A percentile compares a stretch with the other conserved stretches of the same genome.
Evolutionary conservation across 306 rosid species (phyloP).

Genomic region (Phaseolus lunatus): DNA sequence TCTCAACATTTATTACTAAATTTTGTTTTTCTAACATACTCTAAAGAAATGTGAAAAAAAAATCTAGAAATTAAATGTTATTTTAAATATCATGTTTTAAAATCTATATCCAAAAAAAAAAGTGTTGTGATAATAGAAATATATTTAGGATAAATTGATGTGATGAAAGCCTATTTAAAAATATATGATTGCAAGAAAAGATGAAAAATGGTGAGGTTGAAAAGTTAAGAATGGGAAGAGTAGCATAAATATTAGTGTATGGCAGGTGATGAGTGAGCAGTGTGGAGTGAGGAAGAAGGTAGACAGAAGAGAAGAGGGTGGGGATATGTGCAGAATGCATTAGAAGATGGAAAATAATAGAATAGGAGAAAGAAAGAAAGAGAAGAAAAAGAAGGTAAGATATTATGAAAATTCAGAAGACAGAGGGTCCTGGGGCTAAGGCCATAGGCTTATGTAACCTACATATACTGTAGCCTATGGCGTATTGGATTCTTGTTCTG

Average conservation of each 20-base stretch:
- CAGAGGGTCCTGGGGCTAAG: constrained; percentile 3
- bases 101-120: no score
- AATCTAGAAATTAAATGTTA: no score
- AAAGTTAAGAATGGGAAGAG: neutral
- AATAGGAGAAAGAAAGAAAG: neutral
- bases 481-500: constrained; percentile 46
- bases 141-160: no score
- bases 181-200: no score
- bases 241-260: neutral
- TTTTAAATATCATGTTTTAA: no score
- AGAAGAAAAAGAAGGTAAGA: neutral
- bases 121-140: no score
- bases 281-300: neutral
- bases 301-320: no score
- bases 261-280: neutral
- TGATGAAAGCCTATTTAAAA: no score
- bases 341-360: no score
- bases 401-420: constrained; percentile 5
- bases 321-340: constrained; percentile 1
- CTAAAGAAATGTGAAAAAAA: no score
- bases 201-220: no score
- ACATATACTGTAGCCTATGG: constrained; percentile 32
- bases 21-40: no score
- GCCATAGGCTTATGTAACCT: constrained; percentile 52
- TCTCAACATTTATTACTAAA: neutral